phyloP scores from a whole-genome alignment of 208 protist species.

The Acanthamoeba sp. region DNA sequence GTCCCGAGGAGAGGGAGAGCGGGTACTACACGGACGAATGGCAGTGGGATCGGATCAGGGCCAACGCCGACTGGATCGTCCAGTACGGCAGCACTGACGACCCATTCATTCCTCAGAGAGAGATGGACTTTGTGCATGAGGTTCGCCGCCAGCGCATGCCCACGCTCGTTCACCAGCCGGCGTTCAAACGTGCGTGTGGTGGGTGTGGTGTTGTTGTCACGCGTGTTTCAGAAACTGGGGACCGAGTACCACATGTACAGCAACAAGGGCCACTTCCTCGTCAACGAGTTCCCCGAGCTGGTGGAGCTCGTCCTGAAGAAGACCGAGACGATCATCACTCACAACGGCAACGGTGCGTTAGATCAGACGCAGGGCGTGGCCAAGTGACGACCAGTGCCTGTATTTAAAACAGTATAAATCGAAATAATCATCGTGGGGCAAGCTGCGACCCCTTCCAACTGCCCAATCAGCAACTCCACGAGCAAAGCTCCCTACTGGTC shows the following conservation, averaged over 20 bases:
- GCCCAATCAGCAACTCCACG: no score
- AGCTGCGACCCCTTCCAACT: no score
- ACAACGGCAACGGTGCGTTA: no score
- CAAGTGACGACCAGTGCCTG: no score
- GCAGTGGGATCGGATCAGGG: slow-evolving; percentile 22
- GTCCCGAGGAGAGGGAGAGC: neutral
- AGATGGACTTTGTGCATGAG: slow-evolving; percentile 43
- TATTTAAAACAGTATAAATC: no score
- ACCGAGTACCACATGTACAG: slow-evolving; percentile 4
- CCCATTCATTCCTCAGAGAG: neutral
- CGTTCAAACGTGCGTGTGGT: no score
- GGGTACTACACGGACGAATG: slow-evolving; percentile 50
- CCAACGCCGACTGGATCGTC: slow-evolving; percentile 20
- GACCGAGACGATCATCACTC: neutral
- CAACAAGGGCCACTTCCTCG: neutral
- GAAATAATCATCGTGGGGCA: no score
- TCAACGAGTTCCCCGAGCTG: neutral
- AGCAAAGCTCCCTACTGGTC: no score
- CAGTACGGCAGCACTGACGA: slow-evolving; percentile 27
- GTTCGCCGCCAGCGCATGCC: neutral
- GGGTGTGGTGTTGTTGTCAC: neutral
- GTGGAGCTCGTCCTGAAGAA: neutral
- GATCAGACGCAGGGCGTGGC: no score
- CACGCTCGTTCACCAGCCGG: neutral
- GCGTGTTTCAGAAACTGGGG: neutral